Percentiles rank a stretch among this genome's conserved stretches.
phyloP scores from a whole-genome alignment of 2,329 filamentous ascomycete species.

The Colletotrichum tofieldiae region DNA sequence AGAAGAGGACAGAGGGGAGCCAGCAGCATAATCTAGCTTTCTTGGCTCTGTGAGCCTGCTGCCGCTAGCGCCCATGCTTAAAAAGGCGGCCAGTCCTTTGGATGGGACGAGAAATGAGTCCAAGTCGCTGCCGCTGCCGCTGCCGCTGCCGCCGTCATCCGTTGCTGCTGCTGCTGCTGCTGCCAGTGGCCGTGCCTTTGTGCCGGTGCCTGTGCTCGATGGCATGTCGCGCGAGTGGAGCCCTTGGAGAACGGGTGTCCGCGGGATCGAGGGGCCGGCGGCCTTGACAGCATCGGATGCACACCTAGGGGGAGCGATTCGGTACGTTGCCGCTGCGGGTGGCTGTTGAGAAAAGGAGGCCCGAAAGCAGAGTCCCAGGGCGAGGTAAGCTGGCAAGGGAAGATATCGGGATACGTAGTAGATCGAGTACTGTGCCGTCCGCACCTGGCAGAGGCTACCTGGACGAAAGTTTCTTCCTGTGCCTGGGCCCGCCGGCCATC shows the following conservation, averaged over 20 bases:
- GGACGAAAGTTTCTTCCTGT: neutral
- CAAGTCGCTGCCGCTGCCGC: slow-evolving; percentile 14
- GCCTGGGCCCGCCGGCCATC: neutral
- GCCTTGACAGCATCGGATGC: slow-evolving; percentile 21
- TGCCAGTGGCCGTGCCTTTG: neutral
- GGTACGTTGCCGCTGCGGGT: slow-evolving; percentile 1
- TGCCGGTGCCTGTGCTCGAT: slow-evolving; percentile 8
- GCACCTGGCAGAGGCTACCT: neutral
- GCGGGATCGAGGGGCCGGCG: slow-evolving; percentile 28
- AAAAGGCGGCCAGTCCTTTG: slow-evolving; percentile 25
- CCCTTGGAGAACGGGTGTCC: slow-evolving; percentile 25
- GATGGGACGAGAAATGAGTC: slow-evolving; percentile 43
- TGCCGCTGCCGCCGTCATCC: slow-evolving; percentile 16
- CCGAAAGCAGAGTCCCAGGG: neutral
- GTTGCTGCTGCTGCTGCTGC: neutral
- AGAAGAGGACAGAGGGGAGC: slow-evolving; percentile 1
- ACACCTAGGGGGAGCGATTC: slow-evolving; percentile 3
- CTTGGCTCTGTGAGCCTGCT: slow-evolving; percentile 40
- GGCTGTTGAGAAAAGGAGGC: neutral
- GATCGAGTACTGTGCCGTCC: neutral
- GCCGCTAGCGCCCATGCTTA: slow-evolving; percentile 39
- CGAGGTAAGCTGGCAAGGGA: slow-evolving; percentile 7
- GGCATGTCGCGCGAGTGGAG: slow-evolving; percentile 36
- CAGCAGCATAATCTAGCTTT: slow-evolving; percentile 38
- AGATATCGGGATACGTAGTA: neutral